phyloP scores from a whole-genome alignment of 306 rosid genomes.

The Vigna trinervia region DNA sequence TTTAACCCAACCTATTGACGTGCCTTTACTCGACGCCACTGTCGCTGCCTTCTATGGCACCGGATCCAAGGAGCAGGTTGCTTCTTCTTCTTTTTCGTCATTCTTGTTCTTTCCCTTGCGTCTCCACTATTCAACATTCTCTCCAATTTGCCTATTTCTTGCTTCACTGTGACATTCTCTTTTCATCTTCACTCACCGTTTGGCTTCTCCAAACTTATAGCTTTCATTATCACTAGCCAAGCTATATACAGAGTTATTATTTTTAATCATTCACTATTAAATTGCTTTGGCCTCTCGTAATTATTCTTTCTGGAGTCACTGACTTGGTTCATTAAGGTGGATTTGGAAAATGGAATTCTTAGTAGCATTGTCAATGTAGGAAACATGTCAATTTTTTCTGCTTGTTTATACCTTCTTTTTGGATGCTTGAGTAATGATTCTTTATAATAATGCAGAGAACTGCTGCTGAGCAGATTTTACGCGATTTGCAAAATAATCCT shows the following conservation, averaged over 20 bases:
- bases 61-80: conserved; percentile 95
- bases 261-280: neutral
- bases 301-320: neutral
- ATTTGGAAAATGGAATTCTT: neutral
- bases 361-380: neutral
- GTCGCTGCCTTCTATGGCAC: conserved; percentile 96
- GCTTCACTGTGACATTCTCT: neutral
- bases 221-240: neutral
- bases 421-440: neutral
- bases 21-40: conserved; percentile 82
- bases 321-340: neutral
- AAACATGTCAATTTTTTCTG: neutral
- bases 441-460: conserved; percentile 62
- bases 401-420: neutral
- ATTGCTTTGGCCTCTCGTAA: neutral
- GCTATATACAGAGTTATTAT: neutral
- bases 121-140: neutral
- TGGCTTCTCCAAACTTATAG: neutral
- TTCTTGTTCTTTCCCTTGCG: neutral
- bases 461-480: conserved; percentile 89
- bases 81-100: neutral
- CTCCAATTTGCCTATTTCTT: neutral
- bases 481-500: conserved; percentile 88
- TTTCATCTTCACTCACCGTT: neutral
- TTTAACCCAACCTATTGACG: conserved; percentile 87